phyloP scores from a whole-genome alignment of 164 flowering plant species.

The Paratinospora sagittata region DNA sequence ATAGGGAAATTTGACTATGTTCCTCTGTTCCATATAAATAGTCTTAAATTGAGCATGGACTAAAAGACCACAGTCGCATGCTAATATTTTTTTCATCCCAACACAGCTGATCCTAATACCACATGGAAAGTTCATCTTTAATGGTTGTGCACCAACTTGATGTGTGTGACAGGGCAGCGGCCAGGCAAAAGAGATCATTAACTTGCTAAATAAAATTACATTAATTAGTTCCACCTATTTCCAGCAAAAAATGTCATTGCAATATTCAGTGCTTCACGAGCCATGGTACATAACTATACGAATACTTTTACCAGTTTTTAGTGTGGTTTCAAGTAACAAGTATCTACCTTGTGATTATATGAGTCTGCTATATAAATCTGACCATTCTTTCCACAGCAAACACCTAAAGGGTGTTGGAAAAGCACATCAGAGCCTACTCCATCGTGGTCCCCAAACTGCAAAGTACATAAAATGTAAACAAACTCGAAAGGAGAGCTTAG shows the following conservation, averaged over 20 bases:
- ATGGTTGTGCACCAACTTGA: too few species aligned
- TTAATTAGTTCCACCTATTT: background rate
- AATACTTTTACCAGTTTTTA: background rate
- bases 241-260: background rate
- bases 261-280: background rate
- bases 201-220: too few species aligned
- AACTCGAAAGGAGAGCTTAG: slow-evolving; percentile 1
- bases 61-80: too few species aligned
- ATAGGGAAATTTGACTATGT: too few species aligned
- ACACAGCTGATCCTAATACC: too few species aligned
- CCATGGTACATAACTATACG: background rate
- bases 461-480: slow-evolving; percentile 1
- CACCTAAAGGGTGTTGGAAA: slow-evolving; percentile 94
- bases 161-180: too few species aligned
- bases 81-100: too few species aligned
- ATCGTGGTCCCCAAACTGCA: slow-evolving; percentile 93
- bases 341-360: slow-evolving; percentile 83
- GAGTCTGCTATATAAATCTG: slow-evolving; percentile 79
- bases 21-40: too few species aligned
- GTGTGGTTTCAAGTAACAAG: background rate
- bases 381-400: slow-evolving; percentile 63
- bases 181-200: too few species aligned
- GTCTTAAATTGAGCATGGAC: too few species aligned
- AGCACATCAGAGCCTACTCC: slow-evolving; percentile 90
- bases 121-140: too few species aligned